Evolutionary conservation across 1,284 basidiomycete genomes (phyloP), one percentile per base, ranked within the genome.

Genomic region (Somion occarium): DNA sequence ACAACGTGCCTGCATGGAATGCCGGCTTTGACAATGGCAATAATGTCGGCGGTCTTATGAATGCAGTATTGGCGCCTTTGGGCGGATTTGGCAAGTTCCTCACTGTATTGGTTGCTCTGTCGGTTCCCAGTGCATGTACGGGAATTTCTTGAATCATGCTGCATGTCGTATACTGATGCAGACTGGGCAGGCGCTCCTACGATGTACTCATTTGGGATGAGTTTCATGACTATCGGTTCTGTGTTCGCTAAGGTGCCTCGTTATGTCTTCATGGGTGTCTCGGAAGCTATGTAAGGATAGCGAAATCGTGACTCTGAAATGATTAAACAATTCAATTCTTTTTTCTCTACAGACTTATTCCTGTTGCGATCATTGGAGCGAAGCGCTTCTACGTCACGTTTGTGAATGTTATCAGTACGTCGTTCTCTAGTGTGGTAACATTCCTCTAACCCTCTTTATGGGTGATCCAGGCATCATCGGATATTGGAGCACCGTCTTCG

Each of bases 181-280:
- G n/a, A 5, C 22, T 44, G 5, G 7, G 20, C 41, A 47, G 48
- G 48, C 19, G 88, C 85, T 3, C 84, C 85, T 1, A 87, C 80
- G 15, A 88, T 91, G 78, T 91, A 91, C 64, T 83, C 83, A 1
- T 88, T 88, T 60, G 83, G 84, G 2, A 78, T 83, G 34, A 86
- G 82, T 52, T 76, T 88, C 53, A 88, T 90, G 78, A 75, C 86
- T 13, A 72, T 88, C 24, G 69, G 80, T 5, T 61, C 83, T 60
- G 56, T 81, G 47, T 76, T 81, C 54, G 66, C 72, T 9, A 68
- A 69, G 42, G 73, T 92, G 1, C 91, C 91, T 0, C 74, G 89
- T 55, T 92, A 88, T 67, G 72, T 90, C 23, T 83, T 83, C 58
- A 77, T 88, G 1, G 56, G 88, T 34, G 63, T 91, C 42, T 85